Base-by-base conservation (phyloP, 2,329 filamentous ascomycete species). In the Escovopsis sp. region DNA sequence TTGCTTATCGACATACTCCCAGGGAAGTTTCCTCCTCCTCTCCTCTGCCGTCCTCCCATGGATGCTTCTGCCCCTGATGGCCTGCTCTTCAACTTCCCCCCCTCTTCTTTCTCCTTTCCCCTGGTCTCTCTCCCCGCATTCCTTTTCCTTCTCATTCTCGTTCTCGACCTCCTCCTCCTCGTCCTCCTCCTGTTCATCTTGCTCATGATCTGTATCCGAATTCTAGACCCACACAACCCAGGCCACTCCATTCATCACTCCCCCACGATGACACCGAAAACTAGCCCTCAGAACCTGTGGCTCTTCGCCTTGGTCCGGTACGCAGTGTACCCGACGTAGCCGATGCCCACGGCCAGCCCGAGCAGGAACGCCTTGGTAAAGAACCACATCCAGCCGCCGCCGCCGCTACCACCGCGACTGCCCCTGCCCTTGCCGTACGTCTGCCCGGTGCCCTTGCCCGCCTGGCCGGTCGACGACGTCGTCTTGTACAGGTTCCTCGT, bases 401-500 rank as follows among this genome's bases (percentile, higher is more conserved):
- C 60, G 47, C 59, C 50, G 15, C 14, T 11, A 6, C 27, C 30
- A 19, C 27, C 4, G 6, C 6, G 6, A 3, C 21, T 10, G 21
- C 21, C 21, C 21, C 21, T 10, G 21, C 10, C 6, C 49, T 63
- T 62, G 43, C 42, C 36, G 40, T 40, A 46, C 34, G 43, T 57
- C 63, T 59, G 44, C 38, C 36, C 18, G 39, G 44, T 43, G 32
- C 46, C 40, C 38, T 49, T 50, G 38, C 53, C 55, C 38, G 58
- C 51, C 44, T 41, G 41, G 51, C 60, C 39, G 33, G 34, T 17
- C 35, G 65, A 61, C 26, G 70, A 72, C 48, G 64, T 62, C 19
- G 61, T 60, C 38, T 71, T 76, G 64, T 96, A 96, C 42, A 98
- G 65, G 58, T 94, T 98, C 66, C 80, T 81, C 38, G 88, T 79